Conservation (phyloP, 2,329 filamentous ascomycete genomes). For the Calonectria fujianensis region DNA sequence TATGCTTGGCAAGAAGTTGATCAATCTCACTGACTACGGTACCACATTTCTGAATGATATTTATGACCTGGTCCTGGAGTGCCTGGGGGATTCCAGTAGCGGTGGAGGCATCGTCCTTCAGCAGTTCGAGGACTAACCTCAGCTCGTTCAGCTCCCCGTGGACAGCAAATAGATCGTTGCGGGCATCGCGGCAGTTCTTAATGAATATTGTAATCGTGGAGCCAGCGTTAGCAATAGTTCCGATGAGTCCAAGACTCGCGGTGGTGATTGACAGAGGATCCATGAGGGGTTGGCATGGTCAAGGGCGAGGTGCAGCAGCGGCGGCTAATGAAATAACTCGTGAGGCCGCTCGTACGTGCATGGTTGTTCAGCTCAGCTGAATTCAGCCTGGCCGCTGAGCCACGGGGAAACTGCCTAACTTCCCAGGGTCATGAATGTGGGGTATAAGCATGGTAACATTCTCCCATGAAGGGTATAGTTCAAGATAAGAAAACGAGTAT, state of each 20-base stretch:
- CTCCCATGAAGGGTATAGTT: background rate
- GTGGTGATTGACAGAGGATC: conserved; percentile 25
- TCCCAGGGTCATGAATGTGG: background rate
- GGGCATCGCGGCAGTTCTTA: background rate
- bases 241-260: conserved; percentile 24
- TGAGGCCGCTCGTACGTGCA: background rate
- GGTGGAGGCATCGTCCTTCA: conserved; percentile 8
- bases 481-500: background rate
- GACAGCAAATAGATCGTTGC: background rate
- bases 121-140: conserved; percentile 14
- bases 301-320: background rate
- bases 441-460: background rate
- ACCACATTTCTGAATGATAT: conserved; percentile 7
- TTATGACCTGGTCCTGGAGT: conserved; percentile 13
- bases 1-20: background rate
- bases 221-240: background rate
- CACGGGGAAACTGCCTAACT: background rate
- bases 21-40: background rate
- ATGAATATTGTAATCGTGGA: background rate
- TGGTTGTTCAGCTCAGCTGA: background rate
- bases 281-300: background rate
- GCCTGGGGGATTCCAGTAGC: background rate
- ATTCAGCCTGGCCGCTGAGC: background rate
- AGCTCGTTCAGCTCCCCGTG: conserved; percentile 17
- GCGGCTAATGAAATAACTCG: background rate